Evolutionary conservation across 768 basidiomycete genomes (phyloP).

Genomic region (Amanita thiersii): DNA sequence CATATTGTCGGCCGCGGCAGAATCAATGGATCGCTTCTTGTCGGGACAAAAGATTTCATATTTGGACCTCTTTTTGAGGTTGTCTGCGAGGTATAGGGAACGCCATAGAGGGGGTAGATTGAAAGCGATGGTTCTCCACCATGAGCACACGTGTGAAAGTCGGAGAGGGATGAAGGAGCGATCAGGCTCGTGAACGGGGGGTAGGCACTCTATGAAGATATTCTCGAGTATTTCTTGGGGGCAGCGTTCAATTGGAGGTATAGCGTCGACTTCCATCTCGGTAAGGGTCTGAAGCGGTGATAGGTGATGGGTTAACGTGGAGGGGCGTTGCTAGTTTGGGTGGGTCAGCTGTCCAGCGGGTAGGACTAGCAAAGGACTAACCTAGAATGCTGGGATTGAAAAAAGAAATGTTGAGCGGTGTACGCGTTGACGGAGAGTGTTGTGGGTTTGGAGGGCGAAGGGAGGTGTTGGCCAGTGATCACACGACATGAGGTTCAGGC

Average conservation of each 20-base stretch:
- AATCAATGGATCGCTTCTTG: not conserved
- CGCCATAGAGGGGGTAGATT: slow-evolving; percentile 1
- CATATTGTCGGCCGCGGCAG: not conserved
- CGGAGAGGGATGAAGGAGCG: not conserved
- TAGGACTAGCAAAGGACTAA: too few species aligned
- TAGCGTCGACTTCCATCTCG: not conserved
- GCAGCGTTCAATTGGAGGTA: slow-evolving; percentile 1
- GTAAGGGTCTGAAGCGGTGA: not conserved
- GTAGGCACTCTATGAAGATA: slow-evolving; percentile 2
- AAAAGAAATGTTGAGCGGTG: too few species aligned
- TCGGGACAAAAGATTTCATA: slow-evolving; percentile 1
- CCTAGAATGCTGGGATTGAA: too few species aligned
- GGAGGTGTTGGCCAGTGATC: too few species aligned
- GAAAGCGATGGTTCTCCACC: slow-evolving; percentile 4
- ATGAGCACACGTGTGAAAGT: slow-evolving; percentile 2
- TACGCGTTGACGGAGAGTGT: too few species aligned
- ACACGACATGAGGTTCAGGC: too few species aligned
- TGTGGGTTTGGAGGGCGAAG: too few species aligned
- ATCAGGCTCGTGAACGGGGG: not conserved
- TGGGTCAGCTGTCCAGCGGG: too few species aligned
- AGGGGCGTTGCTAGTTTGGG: too few species aligned
- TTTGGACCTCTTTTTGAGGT: slow-evolving; percentile 1
- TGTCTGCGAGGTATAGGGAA: not conserved
- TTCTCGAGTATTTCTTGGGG: slow-evolving; percentile 5
- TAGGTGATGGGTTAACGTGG: not conserved